A percentile compares a stretch with the other conserved stretches of the same genome.
phyloP scores from a whole-genome alignment of 2,329 filamentous ascomycete species.

The Periconia digitata region DNA sequence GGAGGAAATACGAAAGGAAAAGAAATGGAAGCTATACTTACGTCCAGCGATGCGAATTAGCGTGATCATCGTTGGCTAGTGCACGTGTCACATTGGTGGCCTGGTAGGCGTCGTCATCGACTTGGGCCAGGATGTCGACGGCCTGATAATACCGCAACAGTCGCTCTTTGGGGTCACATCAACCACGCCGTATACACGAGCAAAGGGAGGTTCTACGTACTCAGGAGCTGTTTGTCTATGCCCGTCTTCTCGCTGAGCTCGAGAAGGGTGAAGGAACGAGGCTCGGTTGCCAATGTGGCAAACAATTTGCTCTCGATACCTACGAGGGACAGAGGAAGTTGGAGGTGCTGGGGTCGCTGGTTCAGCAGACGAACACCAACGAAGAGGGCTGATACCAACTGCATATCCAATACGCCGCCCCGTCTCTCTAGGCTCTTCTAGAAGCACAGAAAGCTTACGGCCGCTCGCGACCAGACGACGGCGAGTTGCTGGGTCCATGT shows the following conservation, averaged over 20 bases:
- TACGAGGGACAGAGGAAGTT: too few species aligned
- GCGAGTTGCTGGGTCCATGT: conserved; percentile 4
- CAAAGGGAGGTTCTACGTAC: not conserved
- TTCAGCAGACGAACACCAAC: too few species aligned
- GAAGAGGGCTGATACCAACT: too few species aligned
- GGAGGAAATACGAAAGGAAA: not conserved
- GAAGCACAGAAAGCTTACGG: not conserved
- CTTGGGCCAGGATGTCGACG: conserved; percentile 1
- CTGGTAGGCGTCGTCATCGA: conserved; percentile 3
- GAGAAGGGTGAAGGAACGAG: too few species aligned
- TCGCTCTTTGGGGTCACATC: not conserved
- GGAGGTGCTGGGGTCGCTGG: too few species aligned
- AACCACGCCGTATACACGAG: not conserved
- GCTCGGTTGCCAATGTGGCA: too few species aligned
- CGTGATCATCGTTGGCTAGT: conserved; percentile 5
- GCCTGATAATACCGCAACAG: conserved; percentile 5
- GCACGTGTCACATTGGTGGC: conserved; percentile 4
- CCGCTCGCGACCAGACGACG: conserved; percentile 8
- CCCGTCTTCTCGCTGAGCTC: not conserved
- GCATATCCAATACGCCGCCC: not conserved
- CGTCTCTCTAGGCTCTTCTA: not conserved
- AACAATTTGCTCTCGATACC: too few species aligned
- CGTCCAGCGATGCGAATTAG: conserved; percentile 4
- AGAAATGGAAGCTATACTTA: too few species aligned
- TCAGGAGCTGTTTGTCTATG: not conserved